Base-by-base conservation (phyloP, 345 rosid species). In the Lumnitzera littorea region DNA sequence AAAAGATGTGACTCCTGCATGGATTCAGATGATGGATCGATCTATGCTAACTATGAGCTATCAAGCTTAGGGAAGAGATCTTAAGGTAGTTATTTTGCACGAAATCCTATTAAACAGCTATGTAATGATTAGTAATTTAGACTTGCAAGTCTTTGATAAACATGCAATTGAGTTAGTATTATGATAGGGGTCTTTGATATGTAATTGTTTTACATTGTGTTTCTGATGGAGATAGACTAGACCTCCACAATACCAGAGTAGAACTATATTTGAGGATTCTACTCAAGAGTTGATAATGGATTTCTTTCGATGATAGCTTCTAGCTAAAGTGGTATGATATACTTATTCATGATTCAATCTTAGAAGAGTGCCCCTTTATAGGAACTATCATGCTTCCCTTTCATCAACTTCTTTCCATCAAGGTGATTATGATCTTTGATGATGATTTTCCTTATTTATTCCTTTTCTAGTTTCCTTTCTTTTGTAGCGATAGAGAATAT, bases 1-100 rank as follows among this genome's bases (percentile, higher is more conserved):
- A 64, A 94, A 83, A 79, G 97, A 94, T 67, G 91, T 89, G 16
- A 97, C 96, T 13, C 99, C 96, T 72, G 69, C 83, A 60, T 94
- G 97, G 99, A 87, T 89, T 80, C 87, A 80, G 24, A 87, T 94
- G 96, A 94, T 94, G 99, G 84, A 94, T 71, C 84, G 94, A 9
- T 84, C 95, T n/a, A 78, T 82, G 1, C 72, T 84, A 2, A 81
- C 87, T 13, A 84, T 94, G 90, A 53, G 71, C 61, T 94, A 89
- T 67, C 86, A 83, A 72, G 99, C 99, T 64, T 90, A 97, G 97
- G 83, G 88, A 52, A 74, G 99, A 70, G 99, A 94, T 71, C 91
- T 78, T 50, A 71, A 77, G 91, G 98, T 91, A 72, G 65, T 46
- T 67, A 29, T 55, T 49, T 25, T 25, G 24, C 46, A 46, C 46